Conservation (phyloP, 106 monocot genomes). For the Triglochin maritima region DNA sequence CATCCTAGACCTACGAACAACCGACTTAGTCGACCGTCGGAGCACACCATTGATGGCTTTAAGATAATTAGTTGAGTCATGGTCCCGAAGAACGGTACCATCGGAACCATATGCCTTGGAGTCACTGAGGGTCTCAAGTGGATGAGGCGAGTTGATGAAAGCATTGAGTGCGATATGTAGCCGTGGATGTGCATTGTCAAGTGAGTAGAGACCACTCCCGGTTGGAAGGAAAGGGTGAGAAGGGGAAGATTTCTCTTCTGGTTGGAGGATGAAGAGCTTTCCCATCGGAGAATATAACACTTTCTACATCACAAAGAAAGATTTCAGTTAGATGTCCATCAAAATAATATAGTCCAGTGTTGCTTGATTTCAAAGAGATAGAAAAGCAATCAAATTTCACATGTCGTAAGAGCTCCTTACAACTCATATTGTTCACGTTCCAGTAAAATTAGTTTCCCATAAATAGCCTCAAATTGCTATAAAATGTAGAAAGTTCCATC, state of each 20-base stretch:
- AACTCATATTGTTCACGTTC: too few relatives aligned
- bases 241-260: slow-evolving; percentile 49
- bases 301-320: slow-evolving; percentile 24
- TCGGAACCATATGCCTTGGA: slow-evolving; percentile 68
- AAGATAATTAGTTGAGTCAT: slow-evolving; percentile 71
- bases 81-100: slow-evolving; percentile 79
- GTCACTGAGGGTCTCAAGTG: slow-evolving; percentile 67
- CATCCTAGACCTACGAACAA: slow-evolving; percentile 8
- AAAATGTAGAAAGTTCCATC: too few relatives aligned
- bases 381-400: too few relatives aligned
- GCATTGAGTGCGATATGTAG: slow-evolving; percentile 21
- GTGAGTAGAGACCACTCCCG: slow-evolving; percentile 44
- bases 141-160: slow-evolving; percentile 82
- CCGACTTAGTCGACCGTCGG: slow-evolving; percentile 8
- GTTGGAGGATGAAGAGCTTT: slow-evolving; percentile 56
- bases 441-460: too few relatives aligned
- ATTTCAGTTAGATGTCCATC: too few relatives aligned
- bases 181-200: slow-evolving; percentile 4
- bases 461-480: too few relatives aligned
- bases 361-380: too few relatives aligned
- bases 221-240: slow-evolving; percentile 59
- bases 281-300: slow-evolving; percentile 68
- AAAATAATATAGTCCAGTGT: too few relatives aligned
- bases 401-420: too few relatives aligned
- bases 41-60: slow-evolving; percentile 46